Base-by-base conservation (phyloP, 257 asterid genomes). In the Leonotis leonurus region DNA sequence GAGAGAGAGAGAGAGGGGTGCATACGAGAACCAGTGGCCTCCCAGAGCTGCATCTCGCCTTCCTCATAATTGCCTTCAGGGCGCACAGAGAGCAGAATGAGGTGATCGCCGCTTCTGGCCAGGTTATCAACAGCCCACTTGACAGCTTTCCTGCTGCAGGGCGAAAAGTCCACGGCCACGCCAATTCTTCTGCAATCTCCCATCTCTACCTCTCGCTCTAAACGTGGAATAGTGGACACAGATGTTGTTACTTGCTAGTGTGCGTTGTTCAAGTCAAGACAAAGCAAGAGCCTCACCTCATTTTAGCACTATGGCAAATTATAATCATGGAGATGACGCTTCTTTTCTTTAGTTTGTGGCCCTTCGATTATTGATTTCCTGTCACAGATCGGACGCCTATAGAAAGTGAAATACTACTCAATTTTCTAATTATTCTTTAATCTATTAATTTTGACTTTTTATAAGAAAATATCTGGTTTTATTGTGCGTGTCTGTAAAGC, bases 1-100 rank as follows among this genome's bases (percentile, higher is more conserved):
- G n/a, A n/a, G 36, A 37, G 48, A 24, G 52, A 16, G 51, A 45
- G 49, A 16, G 66, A 13, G 48, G 0, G 8, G 9, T 0, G 33
- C 94, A 59, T 88, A 91, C 98, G 98, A 66, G 98, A 91, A 57
- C 98, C 96, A 37, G 95, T 86, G 72, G 92, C 51, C 54, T 60
- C 89, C 98, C 98, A 91, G 1, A 91, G 95, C 79, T 91, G 96
- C 85, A 84, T 69, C 93, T 91, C 98, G 50, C 98, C 95, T 18
- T 75, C 56, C 69, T 91, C 98, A 59, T 86, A 91, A 17, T 80
- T 8, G 51, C 92, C 95, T 43, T 81, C 87, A 2, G 87, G 95
- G 6, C 68, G 94, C 5, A 83, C 80, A 6, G 68, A 24, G 52
- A 91, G 53, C 30, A 91, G 90, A 66, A 91, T 73, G 22, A 91